phyloP scores from a whole-genome alignment of 2,329 filamentous ascomycete species.

The Blastomyces gilchristii region DNA sequence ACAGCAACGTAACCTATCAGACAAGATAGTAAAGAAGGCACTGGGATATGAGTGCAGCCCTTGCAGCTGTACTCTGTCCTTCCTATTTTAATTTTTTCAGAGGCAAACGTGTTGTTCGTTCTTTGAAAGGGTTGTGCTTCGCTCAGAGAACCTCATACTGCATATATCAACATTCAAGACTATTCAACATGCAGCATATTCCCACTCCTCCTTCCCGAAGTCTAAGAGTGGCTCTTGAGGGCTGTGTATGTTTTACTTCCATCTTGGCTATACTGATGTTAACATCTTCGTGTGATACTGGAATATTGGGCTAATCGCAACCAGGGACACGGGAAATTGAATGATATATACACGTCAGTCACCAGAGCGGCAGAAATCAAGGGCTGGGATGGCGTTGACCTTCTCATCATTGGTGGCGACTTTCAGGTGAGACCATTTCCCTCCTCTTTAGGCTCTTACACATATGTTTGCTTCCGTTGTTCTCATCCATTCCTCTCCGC shows the following conservation, averaged over 20 bases:
- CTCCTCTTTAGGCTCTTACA: not conserved
- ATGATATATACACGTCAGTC: constrained; percentile 82
- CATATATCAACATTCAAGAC: not conserved
- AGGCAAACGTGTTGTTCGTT: not conserved
- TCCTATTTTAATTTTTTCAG: not conserved
- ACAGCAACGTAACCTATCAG: not conserved
- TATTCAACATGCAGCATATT: constrained; percentile 2
- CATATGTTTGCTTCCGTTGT: not conserved
- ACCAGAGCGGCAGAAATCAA: constrained; percentile 57
- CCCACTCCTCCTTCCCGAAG: constrained; percentile 9
- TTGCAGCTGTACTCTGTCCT: not conserved
- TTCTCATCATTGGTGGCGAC: constrained; percentile 91
- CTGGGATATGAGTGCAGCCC: not conserved
- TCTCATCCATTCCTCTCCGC: constrained; percentile 11
- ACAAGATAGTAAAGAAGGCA: not conserved
- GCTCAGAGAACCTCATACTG: not conserved
- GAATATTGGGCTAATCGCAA: not conserved
- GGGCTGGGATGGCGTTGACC: constrained; percentile 71
- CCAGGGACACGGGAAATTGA: constrained; percentile 80
- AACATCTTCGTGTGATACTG: constrained; percentile 11
- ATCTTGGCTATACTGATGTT: not conserved
- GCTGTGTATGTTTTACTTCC: constrained; percentile 54
- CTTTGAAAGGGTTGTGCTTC: not conserved
- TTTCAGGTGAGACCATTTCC: constrained; percentile 56
- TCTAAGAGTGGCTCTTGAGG: constrained; percentile 71